Evolutionary conservation across 139 green algal genomes (phyloP), one percentile per base, ranked within the genome.

Genomic region (Edaphochlamys debaryana): DNA sequence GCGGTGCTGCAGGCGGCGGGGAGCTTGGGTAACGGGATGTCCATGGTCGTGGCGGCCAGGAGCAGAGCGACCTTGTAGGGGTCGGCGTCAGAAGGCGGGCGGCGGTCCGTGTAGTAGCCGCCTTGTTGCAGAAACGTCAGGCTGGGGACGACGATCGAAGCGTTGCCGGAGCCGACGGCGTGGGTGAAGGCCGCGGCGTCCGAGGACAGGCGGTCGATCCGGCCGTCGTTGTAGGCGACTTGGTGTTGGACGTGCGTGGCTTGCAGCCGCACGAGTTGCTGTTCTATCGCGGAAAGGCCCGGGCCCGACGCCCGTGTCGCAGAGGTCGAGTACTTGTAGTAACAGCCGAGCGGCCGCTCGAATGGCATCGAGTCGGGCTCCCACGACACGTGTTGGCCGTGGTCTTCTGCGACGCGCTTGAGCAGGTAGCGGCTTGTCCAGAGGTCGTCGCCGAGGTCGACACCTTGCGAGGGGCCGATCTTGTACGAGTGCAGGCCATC

Each of bases 21-120:
- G 27, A 78, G 42, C 40, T 78, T 71, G 19, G 72, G 67, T 42
- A 94, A 71, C 2, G 89, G 87, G 3, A 92, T 22, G 30, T 76
- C 77, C 41, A 97, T 87, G 4, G 95, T 95, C 34, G 90, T 94
- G 56, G 96, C 87, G 5, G 90, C 91, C 29, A 98, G 86, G 68
- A 97, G 80, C 67, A 91, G 86, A n/a, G 87, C 94, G 54, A 91
- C 86, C 37, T 89, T 94, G 86, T 98, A 98, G 60, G 93, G 95
- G 82, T 98, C 94, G 37, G 91, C 89, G 85, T 94, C 92, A 27
- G 89, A 81, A 4, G 92, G 79, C 1, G 94, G 94, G 11, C 94
- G 90, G 15, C 90, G 73, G 86, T 98, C 94, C n/a, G 94, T 81
- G n/a, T 93, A 93, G 67, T 94, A 93, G 8, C 94, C 94, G 41